Percentiles rank a stretch among this genome's conserved stretches.
phyloP scores from a whole-genome alignment of 371 early-diverging fungal species.

The Lichtheimia ramosa region DNA sequence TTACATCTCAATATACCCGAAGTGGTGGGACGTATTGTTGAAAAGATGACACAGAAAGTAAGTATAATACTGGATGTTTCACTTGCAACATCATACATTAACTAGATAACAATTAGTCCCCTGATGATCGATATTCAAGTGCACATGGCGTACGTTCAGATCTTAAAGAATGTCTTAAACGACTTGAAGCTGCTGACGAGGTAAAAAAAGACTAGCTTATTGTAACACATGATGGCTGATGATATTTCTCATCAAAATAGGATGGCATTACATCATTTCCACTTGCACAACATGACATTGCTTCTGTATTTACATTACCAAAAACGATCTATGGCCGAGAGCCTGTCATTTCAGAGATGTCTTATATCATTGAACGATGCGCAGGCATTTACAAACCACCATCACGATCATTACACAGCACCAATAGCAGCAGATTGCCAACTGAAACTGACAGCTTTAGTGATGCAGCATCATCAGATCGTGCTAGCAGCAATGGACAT shows the following conservation, averaged over 20 bases:
- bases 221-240: not conserved
- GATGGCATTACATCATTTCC: conserved; percentile 25
- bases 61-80: too few species aligned
- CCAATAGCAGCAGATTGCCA: conserved; percentile 10
- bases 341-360: conserved; percentile 33
- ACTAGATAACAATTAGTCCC: conserved; percentile 30
- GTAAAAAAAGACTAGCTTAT: conserved; percentile 8
- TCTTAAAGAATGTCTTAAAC: conserved; percentile 47
- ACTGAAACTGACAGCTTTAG: conserved; percentile 16
- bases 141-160: conserved; percentile 57
- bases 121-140: conserved; percentile 57
- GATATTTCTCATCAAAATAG: not conserved
- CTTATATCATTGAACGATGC: conserved; percentile 34
- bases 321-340: conserved; percentile 45
- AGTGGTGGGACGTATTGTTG: conserved; percentile 44
- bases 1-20: conserved; percentile 54
- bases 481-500: conserved; percentile 8
- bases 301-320: conserved; percentile 45
- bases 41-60: conserved; percentile 62
- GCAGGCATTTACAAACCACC: conserved; percentile 29
- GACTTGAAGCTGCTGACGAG: conserved; percentile 28
- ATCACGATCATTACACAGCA: not conserved
- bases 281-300: conserved; percentile 43
- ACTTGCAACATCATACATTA: not conserved
- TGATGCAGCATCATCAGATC: conserved; percentile 14